Evolutionary conservation across 306 rosid species (phyloP), one percentile per base, ranked within the genome.

Genomic region (Sphenostylis stenocarpa): DNA sequence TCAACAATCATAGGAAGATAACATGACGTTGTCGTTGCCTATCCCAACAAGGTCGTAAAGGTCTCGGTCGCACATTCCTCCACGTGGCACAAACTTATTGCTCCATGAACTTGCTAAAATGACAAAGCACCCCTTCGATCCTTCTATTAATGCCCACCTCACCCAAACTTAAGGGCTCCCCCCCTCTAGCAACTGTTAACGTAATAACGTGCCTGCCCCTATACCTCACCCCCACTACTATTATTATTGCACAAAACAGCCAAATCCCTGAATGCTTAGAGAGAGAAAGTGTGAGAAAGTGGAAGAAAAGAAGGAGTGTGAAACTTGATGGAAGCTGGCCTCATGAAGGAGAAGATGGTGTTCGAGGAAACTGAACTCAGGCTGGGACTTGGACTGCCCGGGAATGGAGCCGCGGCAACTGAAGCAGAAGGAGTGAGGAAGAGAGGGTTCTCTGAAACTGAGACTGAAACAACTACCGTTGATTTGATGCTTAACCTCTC

Each of bases 321-420:
- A 82, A 80, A 80, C 4, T 70, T 56, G 28, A 86, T 83, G 83
- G 85, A 86, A 77, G 74, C 33, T 19, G 80, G 65, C 4, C 31
- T 43, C 45, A 66, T 79, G 69, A 58, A 72, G 80, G 39, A 70
- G 80, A 82, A 53, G 57, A 81, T 86, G 90, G 85, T 81, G 7
- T 86, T 84, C 43, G 92, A 87, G 78, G 97, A 90, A 84, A 91
- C 97, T 9, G 95, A 91, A 73, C 87, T 91, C 31, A 86, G 91
- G 87, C 49, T 64, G 1, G 70, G 69, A 17, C 78, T 91, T 3
- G 97, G 97, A n/a, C 80, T 91, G 55, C 97, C 97, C 8, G 95
- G 91, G 13, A 81, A 85, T 45, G 71, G 82, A 31, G 44, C 23
- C 12, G 62, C 20, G 12, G 13, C 43, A 63, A 63, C 69, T 19